Conservation (phyloP, 2,329 filamentous ascomycete genomes). For the Phyllosticta citriasiana region DNA sequence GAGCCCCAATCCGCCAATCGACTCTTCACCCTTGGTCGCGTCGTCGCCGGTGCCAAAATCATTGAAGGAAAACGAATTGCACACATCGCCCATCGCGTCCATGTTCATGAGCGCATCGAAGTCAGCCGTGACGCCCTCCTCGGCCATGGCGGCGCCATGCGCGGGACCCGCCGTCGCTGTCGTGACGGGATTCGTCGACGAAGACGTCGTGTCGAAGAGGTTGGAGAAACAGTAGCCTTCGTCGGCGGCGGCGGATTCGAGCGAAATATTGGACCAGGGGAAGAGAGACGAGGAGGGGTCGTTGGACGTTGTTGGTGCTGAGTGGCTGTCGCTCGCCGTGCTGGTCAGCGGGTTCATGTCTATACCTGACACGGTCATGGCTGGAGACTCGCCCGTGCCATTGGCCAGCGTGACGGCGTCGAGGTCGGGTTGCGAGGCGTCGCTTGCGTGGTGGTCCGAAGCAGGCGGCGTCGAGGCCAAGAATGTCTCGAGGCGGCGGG, state of each 20-base stretch:
- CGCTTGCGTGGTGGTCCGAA: slow-evolving; percentile 25
- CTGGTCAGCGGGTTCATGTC: slow-evolving; percentile 1
- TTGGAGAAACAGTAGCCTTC: slow-evolving; percentile 2
- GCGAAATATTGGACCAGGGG: not conserved
- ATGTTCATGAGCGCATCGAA: slow-evolving; percentile 31
- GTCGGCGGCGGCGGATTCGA: not conserved
- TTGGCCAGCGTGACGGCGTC: not conserved
- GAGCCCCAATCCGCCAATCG: not conserved
- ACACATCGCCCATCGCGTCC: slow-evolving; percentile 29
- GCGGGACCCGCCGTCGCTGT: not conserved
- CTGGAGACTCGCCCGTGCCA: slow-evolving; percentile 20
- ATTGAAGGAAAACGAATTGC: slow-evolving; percentile 14
- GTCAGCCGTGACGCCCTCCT: slow-evolving; percentile 30
- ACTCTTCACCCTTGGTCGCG: not conserved
- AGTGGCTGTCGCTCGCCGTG: not conserved
- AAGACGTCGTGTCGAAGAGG: slow-evolving; percentile 1
- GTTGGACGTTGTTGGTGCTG: slow-evolving; percentile 14
- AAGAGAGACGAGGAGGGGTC: not conserved
- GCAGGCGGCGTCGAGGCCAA: slow-evolving; percentile 41
- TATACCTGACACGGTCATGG: slow-evolving; percentile 22
- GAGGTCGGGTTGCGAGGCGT: slow-evolving; percentile 16
- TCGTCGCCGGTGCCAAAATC: slow-evolving; percentile 8
- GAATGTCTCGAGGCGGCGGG: slow-evolving; percentile 37
- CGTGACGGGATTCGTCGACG: not conserved
- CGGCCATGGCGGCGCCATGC: slow-evolving; percentile 16